phyloP scores from a whole-genome alignment of 805 yeast species.

The Candida wancherniae region DNA sequence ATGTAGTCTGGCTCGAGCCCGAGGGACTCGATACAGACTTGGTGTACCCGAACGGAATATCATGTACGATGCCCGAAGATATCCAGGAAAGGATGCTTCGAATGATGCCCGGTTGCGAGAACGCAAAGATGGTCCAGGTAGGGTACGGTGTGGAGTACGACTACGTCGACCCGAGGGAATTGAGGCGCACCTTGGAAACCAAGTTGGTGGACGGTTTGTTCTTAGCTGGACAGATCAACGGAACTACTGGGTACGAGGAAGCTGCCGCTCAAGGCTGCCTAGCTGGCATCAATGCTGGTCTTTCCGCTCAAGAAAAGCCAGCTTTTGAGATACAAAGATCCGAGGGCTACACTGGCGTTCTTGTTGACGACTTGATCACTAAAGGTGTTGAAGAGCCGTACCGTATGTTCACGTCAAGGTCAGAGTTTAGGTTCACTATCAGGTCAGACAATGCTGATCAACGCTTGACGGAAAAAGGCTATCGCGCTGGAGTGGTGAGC shows the following conservation, averaged over 20 bases:
- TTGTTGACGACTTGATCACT: conserved; percentile 89
- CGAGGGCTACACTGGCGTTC: conserved; percentile 88
- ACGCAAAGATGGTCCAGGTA: conserved; percentile 84
- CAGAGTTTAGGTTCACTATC: conserved; percentile 86
- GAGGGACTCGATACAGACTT: conserved; percentile 85
- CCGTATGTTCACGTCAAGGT: conserved; percentile 94
- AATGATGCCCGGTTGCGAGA: conserved; percentile 83
- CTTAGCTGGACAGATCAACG: conserved; percentile 96
- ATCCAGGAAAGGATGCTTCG: conserved; percentile 71
- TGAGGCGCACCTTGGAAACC: conserved; percentile 74
- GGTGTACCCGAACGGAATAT: conserved; percentile 95
- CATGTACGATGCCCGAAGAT: conserved; percentile 94
- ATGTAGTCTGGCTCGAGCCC: conserved; percentile 92
- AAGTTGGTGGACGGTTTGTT: conserved; percentile 71
- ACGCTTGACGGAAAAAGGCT: conserved; percentile 70
- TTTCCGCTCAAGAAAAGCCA: conserved; percentile 40
- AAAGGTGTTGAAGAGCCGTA: conserved; percentile 97
- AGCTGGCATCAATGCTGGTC: conserved; percentile 95
- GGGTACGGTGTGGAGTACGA: conserved; percentile 99
- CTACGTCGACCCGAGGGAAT: conserved; percentile 89
- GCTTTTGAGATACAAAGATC: conserved; percentile 58
- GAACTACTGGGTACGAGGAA: conserved; percentile 98
- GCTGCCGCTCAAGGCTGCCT: conserved; percentile 96
- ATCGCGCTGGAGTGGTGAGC: conserved; percentile 60
- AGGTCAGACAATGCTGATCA: conserved; percentile 93